Evolutionary conservation across 2,329 filamentous ascomycete genomes (phyloP).

Genomic region (Fusarium sp.): DNA sequence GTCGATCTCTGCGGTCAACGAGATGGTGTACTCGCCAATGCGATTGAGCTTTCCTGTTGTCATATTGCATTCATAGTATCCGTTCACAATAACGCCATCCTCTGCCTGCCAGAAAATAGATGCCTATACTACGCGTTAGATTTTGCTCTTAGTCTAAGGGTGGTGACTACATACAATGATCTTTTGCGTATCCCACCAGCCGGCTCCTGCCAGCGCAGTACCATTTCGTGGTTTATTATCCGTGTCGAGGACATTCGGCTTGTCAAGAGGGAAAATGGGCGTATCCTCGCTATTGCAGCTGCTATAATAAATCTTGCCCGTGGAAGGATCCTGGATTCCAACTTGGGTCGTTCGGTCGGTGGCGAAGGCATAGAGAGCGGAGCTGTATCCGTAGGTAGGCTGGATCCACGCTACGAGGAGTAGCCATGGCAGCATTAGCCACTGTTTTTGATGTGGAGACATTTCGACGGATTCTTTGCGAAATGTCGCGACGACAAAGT

Average conservation of each 20-base stretch:
- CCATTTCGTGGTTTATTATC: conserved; percentile 5
- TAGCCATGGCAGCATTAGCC: conserved; percentile 4
- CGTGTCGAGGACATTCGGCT: conserved; percentile 6
- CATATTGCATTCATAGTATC: conserved; percentile 8
- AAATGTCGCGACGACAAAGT: no score
- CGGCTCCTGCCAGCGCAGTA: conserved; percentile 2
- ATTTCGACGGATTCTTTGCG: not conserved
- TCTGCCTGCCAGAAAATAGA: conserved; percentile 7
- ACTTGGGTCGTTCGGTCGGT: conserved; percentile 9
- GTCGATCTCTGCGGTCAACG: not conserved
- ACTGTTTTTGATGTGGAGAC: conserved; percentile 7
- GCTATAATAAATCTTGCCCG: conserved; percentile 6
- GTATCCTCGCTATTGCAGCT: conserved; percentile 6
- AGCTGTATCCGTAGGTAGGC: not conserved
- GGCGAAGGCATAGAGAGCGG: conserved; percentile 2
- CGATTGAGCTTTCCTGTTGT: not conserved
- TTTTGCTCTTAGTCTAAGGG: not conserved
- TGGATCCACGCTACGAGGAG: conserved; percentile 2
- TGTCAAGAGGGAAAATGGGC: conserved; percentile 8
- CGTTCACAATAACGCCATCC: conserved; percentile 5
- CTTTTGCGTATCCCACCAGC: conserved; percentile 9
- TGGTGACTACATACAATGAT: not conserved
- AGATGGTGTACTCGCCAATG: conserved; percentile 3
- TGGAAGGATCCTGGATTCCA: conserved; percentile 3
- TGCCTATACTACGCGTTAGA: not conserved